These are phyloP conservation scores for Lycium barbarum DNA, from an alignment of 257 asterid genomes.

Conservation along the genomic window DNA sequence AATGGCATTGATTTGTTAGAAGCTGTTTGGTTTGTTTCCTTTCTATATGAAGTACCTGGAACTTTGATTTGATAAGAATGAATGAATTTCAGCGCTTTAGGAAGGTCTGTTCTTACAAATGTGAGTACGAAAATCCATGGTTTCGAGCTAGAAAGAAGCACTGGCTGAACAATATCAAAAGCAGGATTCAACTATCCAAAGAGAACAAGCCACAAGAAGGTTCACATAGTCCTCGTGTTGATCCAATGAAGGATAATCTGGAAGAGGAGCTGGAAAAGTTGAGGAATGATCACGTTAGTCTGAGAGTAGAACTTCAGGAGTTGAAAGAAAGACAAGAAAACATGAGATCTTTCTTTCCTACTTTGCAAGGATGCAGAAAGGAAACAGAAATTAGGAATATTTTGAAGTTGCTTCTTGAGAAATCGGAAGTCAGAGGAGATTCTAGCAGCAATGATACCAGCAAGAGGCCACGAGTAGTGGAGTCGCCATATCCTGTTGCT, in stretches of 20 bases:
- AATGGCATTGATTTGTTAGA: background rate
- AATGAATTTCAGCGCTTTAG: constrained; percentile 45
- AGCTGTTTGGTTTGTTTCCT: background rate
- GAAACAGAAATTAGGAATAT: constrained; percentile 28
- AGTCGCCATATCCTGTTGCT: constrained; percentile 16
- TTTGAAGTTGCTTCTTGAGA: constrained; percentile 31
- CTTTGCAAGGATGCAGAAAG: constrained; percentile 22
- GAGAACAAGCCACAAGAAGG: constrained; percentile 3
- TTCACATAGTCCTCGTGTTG: constrained; percentile 20
- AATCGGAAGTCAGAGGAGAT: constrained; percentile 33
- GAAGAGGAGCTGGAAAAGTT: constrained; percentile 40
- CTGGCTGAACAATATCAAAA: constrained; percentile 47
- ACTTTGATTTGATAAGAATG: background rate
- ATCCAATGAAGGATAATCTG: constrained; percentile 14
- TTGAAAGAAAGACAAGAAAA: constrained; percentile 36
- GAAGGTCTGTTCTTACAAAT: constrained; percentile 43
- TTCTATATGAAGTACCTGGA: background rate
- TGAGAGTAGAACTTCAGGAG: constrained; percentile 44
- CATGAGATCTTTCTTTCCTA: constrained; percentile 35
- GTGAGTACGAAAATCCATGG: constrained; percentile 55
- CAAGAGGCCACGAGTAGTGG: constrained; percentile 27
- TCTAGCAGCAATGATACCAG: constrained; percentile 18
- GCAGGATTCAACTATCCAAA: constrained; percentile 39
- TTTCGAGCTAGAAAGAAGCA: constrained; percentile 52
- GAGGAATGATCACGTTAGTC: constrained; percentile 38